These are phyloP conservation scores for Alloteropsis semialata DNA, from an alignment of 176 grass and related monocot genomes.

Conservation along the genomic window DNA sequence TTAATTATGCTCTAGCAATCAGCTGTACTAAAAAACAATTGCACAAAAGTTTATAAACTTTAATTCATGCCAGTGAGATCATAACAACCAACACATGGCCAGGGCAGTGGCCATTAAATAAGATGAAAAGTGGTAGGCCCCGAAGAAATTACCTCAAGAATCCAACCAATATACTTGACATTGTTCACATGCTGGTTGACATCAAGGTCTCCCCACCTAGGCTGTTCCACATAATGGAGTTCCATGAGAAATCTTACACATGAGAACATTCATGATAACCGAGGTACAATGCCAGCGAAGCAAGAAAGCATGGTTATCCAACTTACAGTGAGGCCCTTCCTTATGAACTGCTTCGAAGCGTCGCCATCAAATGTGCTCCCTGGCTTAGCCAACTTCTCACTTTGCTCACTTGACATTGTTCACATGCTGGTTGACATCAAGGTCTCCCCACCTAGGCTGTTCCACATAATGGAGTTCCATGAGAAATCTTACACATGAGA, in stretches of 20 bases:
- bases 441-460: too few species aligned
- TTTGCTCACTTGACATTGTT: constrained; percentile 67
- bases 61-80: neutral
- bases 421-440: too few species aligned
- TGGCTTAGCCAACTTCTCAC: constrained; percentile 66
- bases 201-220: constrained; percentile 92
- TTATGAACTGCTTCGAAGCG: constrained; percentile 52
- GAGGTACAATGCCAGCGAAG: neutral
- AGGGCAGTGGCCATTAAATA: neutral
- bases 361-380: constrained; percentile 41
- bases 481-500: too few species aligned
- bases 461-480: too few species aligned
- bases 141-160: constrained; percentile 74
- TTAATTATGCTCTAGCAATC: neutral
- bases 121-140: neutral
- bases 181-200: constrained; percentile 99
- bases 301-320: neutral
- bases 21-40: neutral
- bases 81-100: neutral
- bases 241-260: constrained; percentile 12
- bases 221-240: constrained; percentile 48
- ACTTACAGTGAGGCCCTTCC: constrained; percentile 89
- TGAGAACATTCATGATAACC: neutral
- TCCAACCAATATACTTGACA: constrained; percentile 99
- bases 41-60: neutral